phyloP scores from a whole-genome alignment of 2,329 filamentous ascomycete genomes.

The Colletotrichum sidae region DNA sequence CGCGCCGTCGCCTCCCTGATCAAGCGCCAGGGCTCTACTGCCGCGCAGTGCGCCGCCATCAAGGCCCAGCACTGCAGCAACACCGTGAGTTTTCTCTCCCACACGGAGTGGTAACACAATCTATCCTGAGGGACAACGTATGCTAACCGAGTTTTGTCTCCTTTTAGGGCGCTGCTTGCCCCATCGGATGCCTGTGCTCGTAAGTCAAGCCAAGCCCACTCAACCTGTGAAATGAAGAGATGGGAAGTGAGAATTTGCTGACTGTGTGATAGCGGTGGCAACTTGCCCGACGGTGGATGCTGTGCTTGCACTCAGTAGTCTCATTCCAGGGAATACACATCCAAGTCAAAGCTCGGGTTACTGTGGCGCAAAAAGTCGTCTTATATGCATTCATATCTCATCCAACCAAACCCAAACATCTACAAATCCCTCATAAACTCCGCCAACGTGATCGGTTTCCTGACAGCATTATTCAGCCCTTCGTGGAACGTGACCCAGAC shows the following conservation, averaged over 20 bases:
- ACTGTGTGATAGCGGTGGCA: background rate
- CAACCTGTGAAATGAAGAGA: background rate
- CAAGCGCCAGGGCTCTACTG: conserved; percentile 1
- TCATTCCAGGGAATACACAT: conserved; percentile 25
- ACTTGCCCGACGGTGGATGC: conserved; percentile 17
- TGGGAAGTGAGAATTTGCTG: background rate
- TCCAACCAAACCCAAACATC: background rate
- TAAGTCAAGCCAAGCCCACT: background rate
- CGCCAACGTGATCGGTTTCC: conserved; percentile 84
- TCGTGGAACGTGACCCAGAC: conserved; percentile 93
- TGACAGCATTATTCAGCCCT: conserved; percentile 90
- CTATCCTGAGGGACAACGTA: no score
- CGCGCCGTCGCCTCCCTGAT: conserved; percentile 8
- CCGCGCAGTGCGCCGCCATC: conserved; percentile 9
- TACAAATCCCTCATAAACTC: conserved; percentile 79
- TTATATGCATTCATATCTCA: conserved; percentile 2
- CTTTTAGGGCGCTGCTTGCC: conserved; percentile 6
- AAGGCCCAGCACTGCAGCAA: conserved; percentile 14
- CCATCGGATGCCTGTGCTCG: conserved; percentile 19
- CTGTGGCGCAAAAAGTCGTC: background rate
- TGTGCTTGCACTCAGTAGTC: background rate
- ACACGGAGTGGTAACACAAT: background rate
- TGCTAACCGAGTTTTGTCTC: background rate
- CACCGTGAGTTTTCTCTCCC: background rate
- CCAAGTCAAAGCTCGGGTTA: background rate